Conservation (phyloP, 768 basidiomycete genomes). For the Hypholoma sublateritium region DNA sequence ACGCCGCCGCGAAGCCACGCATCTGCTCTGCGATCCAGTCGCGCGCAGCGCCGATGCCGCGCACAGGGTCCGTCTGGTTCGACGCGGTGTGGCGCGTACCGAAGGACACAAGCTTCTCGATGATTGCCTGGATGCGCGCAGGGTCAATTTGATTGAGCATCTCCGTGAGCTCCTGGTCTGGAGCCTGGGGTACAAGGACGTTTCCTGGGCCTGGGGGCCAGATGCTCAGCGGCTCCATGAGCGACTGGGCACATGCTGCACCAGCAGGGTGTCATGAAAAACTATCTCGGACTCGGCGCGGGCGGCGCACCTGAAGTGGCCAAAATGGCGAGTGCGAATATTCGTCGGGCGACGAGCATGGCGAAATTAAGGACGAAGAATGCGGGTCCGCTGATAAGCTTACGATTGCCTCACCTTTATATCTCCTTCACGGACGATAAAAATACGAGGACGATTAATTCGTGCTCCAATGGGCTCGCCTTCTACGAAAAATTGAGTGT, state of each 20-base stretch:
- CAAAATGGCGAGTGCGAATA: conserved; percentile 12
- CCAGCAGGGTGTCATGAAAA: background rate
- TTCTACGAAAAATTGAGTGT: background rate
- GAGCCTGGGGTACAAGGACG: conserved; percentile 39
- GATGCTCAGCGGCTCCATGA: conserved; percentile 11
- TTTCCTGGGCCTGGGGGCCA: conserved; percentile 54
- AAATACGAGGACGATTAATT: background rate
- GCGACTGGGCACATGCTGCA: conserved; percentile 18
- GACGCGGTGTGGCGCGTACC: conserved; percentile 56
- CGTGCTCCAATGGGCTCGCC: background rate
- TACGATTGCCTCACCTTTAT: background rate
- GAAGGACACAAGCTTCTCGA: conserved; percentile 53
- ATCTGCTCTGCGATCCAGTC: conserved; percentile 55
- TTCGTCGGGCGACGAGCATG: conserved; percentile 10
- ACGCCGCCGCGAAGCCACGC: conserved; percentile 35
- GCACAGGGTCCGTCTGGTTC: conserved; percentile 49
- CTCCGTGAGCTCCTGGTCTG: conserved; percentile 39
- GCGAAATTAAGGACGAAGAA: background rate
- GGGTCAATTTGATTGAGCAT: conserved; percentile 50
- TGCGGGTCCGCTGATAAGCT: background rate
- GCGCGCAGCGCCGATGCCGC: conserved; percentile 54
- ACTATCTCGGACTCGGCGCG: background rate
- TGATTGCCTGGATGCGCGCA: conserved; percentile 43
- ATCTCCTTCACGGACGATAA: background rate
- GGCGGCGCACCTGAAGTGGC: conserved; percentile 13